Percentiles rank a stretch among this genome's conserved stretches.
Evolutionary conservation across 148 eudicot species (phyloP).

Genomic region (Heliosperma pusillum): DNA sequence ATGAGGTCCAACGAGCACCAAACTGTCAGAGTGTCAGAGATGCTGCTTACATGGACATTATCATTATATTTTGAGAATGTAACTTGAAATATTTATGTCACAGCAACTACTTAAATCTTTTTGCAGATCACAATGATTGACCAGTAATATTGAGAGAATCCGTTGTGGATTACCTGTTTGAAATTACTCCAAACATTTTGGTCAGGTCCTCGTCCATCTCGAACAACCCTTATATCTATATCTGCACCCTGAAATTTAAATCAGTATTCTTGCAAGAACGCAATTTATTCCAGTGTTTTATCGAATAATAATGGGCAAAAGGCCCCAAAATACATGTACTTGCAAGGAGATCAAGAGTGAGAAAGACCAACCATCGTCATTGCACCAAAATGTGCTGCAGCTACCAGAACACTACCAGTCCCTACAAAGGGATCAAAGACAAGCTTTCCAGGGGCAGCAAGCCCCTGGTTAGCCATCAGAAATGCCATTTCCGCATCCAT

Average conservation of each 20-base stretch:
- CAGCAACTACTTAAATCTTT: not conserved
- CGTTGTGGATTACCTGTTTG: conserved; percentile 58
- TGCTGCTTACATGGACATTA: not conserved
- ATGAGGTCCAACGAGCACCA: not conserved
- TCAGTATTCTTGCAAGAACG: conserved; percentile 30
- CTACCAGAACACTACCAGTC: conserved; percentile 89
- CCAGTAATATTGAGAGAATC: not conserved
- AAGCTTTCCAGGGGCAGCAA: conserved; percentile 79
- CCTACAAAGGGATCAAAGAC: conserved; percentile 98
- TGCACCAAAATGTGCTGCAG: conserved; percentile 93
- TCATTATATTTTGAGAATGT: not conserved
- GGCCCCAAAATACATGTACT: not conserved
- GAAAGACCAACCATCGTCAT: conserved; percentile 85
- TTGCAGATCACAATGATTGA: not conserved
- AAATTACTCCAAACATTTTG: conserved; percentile 93
- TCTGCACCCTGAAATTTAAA: conserved; percentile 91
- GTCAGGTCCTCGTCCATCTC: conserved; percentile 93
- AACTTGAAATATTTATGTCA: not conserved
- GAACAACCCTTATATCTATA: conserved; percentile 97
- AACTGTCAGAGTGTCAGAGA: conserved; percentile 1
- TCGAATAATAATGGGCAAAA: not conserved
- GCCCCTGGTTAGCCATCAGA: conserved; percentile 96
- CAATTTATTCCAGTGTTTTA: not conserved
- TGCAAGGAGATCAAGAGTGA: not conserved
- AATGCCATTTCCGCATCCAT: conserved; percentile 99